A percentile compares a stretch with the other conserved stretches of the same genome.
Evolutionary conservation across 176 grass and related monocot genomes (phyloP).

Genomic region (Elymus sibiricus): DNA sequence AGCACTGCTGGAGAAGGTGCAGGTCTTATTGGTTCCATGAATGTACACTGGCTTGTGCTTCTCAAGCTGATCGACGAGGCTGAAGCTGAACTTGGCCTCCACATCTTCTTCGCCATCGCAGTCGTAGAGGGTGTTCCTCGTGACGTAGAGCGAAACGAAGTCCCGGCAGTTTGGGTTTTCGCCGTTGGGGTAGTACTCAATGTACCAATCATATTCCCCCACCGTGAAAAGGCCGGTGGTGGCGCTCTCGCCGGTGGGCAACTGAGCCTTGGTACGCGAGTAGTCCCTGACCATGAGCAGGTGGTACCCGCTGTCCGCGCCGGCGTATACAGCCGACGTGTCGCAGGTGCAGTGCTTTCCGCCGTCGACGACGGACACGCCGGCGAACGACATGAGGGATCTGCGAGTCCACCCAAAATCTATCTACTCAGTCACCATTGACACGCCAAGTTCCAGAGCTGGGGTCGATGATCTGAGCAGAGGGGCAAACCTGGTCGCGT

Average conservation of each 20-base stretch:
- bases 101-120: neutral
- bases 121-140: neutral
- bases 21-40: neutral
- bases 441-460: neutral
- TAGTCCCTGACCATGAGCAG: neutral
- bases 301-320: neutral
- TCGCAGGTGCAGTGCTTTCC: neutral
- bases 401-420: neutral
- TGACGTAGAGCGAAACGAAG: neutral
- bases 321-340: neutral
- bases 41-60: neutral
- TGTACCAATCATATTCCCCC: neutral
- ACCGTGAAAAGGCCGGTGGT: neutral
- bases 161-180: neutral
- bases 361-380: neutral
- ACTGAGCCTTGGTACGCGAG: neutral
- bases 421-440: neutral
- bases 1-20: neutral
- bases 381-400: neutral
- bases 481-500: neutral
- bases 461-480: neutral
- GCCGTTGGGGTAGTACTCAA: neutral
- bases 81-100: neutral
- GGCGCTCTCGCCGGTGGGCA: neutral
- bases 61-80: neutral